These are phyloP conservation scores for Tulasnella sp. DNA, from an alignment of 768 basidiomycete species.

Conservation along the genomic window DNA sequence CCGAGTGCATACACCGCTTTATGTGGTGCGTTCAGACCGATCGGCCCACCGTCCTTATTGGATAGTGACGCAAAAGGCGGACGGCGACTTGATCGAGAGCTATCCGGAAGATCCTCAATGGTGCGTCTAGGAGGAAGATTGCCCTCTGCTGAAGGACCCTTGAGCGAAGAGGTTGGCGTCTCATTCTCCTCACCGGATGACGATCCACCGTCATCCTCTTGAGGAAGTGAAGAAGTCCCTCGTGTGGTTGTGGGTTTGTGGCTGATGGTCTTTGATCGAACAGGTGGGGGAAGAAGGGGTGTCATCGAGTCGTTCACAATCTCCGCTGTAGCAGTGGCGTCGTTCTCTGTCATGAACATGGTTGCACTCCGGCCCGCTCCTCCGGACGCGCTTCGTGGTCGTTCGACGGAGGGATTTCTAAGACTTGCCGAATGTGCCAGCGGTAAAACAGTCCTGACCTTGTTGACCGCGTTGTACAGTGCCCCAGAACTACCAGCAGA, in stretches of 20 bases:
- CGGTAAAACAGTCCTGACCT: background rate
- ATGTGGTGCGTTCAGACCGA: constrained; percentile 45
- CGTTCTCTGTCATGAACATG: background rate
- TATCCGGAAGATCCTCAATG: constrained; percentile 18
- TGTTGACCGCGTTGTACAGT: background rate
- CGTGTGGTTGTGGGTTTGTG: constrained; percentile 46
- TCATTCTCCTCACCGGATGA: constrained; percentile 37
- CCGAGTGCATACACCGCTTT: constrained; percentile 43
- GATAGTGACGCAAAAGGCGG: constrained; percentile 11
- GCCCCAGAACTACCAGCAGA: background rate
- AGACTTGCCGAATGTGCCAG: background rate
- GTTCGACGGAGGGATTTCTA: background rate
- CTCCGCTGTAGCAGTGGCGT: background rate
- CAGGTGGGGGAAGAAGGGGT: constrained; percentile 54
- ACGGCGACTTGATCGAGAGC: constrained; percentile 16
- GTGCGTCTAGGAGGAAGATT: constrained; percentile 27
- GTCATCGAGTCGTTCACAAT: no score
- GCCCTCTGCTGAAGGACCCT: constrained; percentile 17
- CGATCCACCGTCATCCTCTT: constrained; percentile 33
- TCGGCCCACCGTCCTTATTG: constrained; percentile 24
- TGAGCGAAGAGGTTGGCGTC: constrained; percentile 29
- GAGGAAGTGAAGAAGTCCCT: constrained; percentile 32
- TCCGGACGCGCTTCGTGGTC: background rate
- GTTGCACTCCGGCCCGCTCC: background rate
- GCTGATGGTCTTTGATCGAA: constrained; percentile 54